Evolutionary conservation across 768 basidiomycete genomes (phyloP).

Genomic region (Tubosaeta sp.): DNA sequence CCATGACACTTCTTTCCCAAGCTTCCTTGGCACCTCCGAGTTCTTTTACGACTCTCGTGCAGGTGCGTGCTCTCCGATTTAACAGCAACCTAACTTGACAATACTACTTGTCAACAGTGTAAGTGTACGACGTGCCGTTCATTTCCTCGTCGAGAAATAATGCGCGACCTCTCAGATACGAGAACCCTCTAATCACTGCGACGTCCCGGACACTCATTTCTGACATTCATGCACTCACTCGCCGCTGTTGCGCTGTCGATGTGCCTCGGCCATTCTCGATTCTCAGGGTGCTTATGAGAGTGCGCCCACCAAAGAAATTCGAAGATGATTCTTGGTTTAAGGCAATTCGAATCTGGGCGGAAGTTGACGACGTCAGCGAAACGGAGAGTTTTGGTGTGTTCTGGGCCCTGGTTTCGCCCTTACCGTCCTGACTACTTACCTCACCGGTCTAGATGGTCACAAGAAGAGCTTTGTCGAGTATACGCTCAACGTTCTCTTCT

Average conservation of each 20-base stretch:
- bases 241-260: slow-evolving; percentile 56
- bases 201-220: slow-evolving; percentile 68
- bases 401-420: slow-evolving; percentile 1
- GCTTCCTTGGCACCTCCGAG: slow-evolving; percentile 50
- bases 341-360: slow-evolving; percentile 67
- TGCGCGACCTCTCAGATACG: slow-evolving; percentile 46
- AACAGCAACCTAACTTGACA: slow-evolving; percentile 6
- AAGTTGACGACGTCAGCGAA: slow-evolving; percentile 71
- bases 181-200: slow-evolving; percentile 75
- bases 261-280: slow-evolving; percentile 65
- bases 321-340: slow-evolving; percentile 51
- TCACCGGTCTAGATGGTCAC: slow-evolving; percentile 55
- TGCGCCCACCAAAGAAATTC: slow-evolving; percentile 17
- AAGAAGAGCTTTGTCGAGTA: slow-evolving; percentile 74
- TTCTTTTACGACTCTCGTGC: slow-evolving; percentile 71
- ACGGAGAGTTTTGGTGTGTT: slow-evolving; percentile 71
- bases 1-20: slow-evolving; percentile 41
- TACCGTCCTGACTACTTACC: neutral
- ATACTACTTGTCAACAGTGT: slow-evolving; percentile 15
- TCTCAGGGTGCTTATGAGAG: slow-evolving; percentile 51
- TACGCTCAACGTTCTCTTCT: slow-evolving; percentile 69
- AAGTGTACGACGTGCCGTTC: slow-evolving; percentile 13
- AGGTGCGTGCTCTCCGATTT: slow-evolving; percentile 38
- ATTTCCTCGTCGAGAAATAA: slow-evolving; percentile 6
- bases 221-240: slow-evolving; percentile 63